Conservation (phyloP, 169 alveolate species). For the Plasmodium knowlesi region DNA sequence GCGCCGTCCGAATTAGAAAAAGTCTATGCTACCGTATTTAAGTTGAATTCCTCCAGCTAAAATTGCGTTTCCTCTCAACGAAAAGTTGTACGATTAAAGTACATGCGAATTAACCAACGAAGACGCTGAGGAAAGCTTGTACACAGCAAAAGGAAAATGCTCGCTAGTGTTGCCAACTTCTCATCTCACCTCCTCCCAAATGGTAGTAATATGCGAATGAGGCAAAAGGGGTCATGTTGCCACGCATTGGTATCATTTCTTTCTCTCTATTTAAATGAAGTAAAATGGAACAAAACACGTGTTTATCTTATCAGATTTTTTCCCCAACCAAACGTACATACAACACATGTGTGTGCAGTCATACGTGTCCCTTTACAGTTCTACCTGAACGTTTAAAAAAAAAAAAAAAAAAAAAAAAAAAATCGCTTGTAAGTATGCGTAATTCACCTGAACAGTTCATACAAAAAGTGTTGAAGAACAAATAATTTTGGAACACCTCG, state of each 20-base stretch:
- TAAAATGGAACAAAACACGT: not conserved
- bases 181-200: not conserved
- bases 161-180: too few species aligned
- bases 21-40: not conserved
- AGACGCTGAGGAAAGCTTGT: not conserved
- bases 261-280: not conserved
- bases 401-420: not conserved
- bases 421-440: not conserved
- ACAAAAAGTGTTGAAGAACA: not conserved
- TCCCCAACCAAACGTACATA: not conserved
- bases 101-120: not conserved
- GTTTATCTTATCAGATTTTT: not conserved
- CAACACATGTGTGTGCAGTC: not conserved
- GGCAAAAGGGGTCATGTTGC: not conserved
- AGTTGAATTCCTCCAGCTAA: not conserved
- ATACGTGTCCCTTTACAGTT: not conserved
- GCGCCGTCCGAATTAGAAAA: not conserved
- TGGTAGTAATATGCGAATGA: not conserved
- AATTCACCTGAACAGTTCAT: not conserved
- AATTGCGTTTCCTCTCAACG: not conserved
- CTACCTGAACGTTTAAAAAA: not conserved
- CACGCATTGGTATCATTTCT: not conserved
- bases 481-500: not conserved
- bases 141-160: not conserved
- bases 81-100: not conserved